phyloP scores from a whole-genome alignment of 108 stramenopile species.

The Schizochytrium sp. region DNA sequence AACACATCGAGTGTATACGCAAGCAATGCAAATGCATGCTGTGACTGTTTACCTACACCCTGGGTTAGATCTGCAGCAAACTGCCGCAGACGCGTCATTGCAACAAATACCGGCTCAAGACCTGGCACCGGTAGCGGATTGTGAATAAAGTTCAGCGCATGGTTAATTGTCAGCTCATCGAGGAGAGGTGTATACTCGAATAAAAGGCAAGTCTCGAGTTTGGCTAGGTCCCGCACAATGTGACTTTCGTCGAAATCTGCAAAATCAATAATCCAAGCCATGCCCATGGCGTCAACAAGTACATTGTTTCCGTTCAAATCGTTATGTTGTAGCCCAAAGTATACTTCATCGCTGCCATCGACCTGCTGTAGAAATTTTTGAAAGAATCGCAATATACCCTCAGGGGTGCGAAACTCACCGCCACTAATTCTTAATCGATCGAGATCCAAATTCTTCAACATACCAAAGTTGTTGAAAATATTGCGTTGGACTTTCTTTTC shows the following conservation, averaged over 20 bases:
- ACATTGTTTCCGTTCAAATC: constrained; percentile 39
- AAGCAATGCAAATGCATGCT: constrained; percentile 1
- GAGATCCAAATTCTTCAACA: background rate
- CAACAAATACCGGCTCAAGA: constrained; percentile 59
- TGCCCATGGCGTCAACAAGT: constrained; percentile 42
- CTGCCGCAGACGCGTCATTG: background rate
- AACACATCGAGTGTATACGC: constrained; percentile 38
- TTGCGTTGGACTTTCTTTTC: background rate
- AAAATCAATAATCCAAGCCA: constrained; percentile 54
- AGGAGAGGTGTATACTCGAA: constrained; percentile 28
- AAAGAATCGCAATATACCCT: background rate
- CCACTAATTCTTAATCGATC: background rate
- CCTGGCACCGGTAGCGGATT: background rate
- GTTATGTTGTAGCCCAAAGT: background rate
- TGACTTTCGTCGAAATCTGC: constrained; percentile 23
- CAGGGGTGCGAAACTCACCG: constrained; percentile 5
- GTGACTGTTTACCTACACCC: background rate
- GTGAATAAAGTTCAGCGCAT: background rate
- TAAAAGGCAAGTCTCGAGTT: constrained; percentile 35
- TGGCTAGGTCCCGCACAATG: constrained; percentile 21
- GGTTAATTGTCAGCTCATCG: background rate
- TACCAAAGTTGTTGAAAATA: background rate
- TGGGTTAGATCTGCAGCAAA: constrained; percentile 34
- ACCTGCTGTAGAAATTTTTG: background rate
- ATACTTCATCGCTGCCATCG: background rate